Conservation (phyloP, 176 grass and related monocot genomes). For the Zizania latifolia region DNA sequence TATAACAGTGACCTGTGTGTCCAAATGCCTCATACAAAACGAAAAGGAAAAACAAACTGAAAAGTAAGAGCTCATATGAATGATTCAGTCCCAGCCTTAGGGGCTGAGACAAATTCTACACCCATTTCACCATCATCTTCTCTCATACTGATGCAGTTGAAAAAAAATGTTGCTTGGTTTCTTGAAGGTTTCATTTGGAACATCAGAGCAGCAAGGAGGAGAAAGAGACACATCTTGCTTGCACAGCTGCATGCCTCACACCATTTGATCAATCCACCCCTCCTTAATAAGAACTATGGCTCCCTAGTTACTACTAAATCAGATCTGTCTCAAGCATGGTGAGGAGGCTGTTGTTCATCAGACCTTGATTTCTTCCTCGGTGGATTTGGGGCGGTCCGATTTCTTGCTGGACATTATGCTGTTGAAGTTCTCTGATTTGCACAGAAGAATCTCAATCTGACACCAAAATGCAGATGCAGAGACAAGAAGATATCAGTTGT, state of each 20-base stretch:
- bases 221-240: not conserved
- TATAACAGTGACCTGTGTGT: not conserved
- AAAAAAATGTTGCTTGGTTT: not conserved
- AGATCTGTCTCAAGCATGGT: not conserved
- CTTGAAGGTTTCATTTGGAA: conserved; percentile 10
- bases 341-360: not conserved
- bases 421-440: conserved; percentile 69
- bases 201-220: not conserved
- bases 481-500: not conserved
- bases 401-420: conserved; percentile 52
- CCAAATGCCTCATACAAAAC: conserved; percentile 14
- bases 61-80: conserved; percentile 6
- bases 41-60: not conserved
- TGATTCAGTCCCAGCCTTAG: not conserved
- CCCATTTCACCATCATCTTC: conserved; percentile 16
- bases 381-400: conserved; percentile 35
- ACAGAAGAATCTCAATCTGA: conserved; percentile 86
- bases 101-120: not conserved
- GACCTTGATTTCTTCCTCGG: conserved; percentile 46
- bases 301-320: conserved; percentile 26
- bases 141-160: conserved; percentile 13
- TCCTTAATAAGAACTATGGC: conserved; percentile 29
- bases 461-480: not conserved
- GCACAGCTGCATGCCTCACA: not conserved
- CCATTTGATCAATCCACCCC: conserved; percentile 12